Base-by-base conservation (phyloP, 192 early-diverging fungal species). In the Coemansia sp. region DNA sequence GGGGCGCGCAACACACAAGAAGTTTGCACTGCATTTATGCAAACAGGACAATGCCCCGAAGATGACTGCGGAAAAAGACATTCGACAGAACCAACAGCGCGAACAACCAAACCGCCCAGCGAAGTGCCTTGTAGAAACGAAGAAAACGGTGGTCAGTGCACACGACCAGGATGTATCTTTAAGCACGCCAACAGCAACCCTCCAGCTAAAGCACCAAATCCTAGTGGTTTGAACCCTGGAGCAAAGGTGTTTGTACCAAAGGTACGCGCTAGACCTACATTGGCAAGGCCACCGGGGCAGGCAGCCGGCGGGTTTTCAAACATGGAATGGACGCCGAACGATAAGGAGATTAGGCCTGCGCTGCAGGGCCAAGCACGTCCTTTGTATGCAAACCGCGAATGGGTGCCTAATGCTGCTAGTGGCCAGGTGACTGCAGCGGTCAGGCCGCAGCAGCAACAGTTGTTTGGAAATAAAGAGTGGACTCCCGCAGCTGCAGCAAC, bases 231-330 rank as follows among this genome's bases (percentile, higher is more conserved):
- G 40, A 71, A 57, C 27, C 38, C 47, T 1, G 35, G 30, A 9
- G 67, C 67, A 18, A 71, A 59, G 60, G 51, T 24, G 26, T 71
- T 71, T 71, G 60, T 64, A 47, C 67, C 67, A 25, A 46, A n/a
- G 8, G 23, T 29, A 8, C 7, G 15, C 14, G 13, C 45, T 29
- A 14, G 17, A 6, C 28, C 15, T 32, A 6, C 4, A 14, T 22
- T 23, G 40, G 18, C 7, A 38, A 34, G 20, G 3, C 3, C 42
- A 17, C 37, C 22, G 29, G 25, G 41, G 17, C 53, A 36, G 10
- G 39, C 51, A 11, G 39, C 32, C 15, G 19, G 23, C 23, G 23
- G 22, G 17, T 43, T 26, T 10, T 23, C 42, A 14, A 58, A 63
- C 46, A 62, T 52, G 47, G 55, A 54, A 29, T 70, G 67, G 67